Percentiles rank a stretch among this genome's conserved stretches.
Conservation (phyloP, 306 rosid genomes). For the Boehmeria nivea region DNA sequence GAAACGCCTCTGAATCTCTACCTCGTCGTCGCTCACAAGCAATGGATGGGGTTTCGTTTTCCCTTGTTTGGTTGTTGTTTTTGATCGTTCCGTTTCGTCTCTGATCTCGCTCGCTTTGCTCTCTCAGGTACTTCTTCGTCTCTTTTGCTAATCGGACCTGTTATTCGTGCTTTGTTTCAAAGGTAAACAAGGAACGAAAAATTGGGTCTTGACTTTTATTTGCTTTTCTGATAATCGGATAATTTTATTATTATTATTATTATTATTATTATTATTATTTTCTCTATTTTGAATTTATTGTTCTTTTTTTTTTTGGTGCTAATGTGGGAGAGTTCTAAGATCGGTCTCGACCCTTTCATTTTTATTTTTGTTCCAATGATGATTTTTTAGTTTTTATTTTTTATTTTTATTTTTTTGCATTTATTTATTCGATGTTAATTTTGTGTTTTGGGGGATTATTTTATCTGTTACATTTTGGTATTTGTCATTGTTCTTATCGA, state of each 20-base stretch:
- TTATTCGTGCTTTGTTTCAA: not conserved
- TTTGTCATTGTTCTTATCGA: slow-evolving; percentile 5
- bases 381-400: slow-evolving; percentile 2
- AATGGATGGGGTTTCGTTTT: slow-evolving; percentile 7
- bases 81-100: slow-evolving; percentile 23
- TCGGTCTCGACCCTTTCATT: too few relatives aligned
- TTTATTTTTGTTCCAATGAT: not conserved
- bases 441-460: not conserved
- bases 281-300: too few relatives aligned
- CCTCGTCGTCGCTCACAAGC: slow-evolving; percentile 2
- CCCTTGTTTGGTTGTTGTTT: slow-evolving; percentile 7
- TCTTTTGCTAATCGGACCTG: not conserved
- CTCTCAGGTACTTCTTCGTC: slow-evolving; percentile 29
- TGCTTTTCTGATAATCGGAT: too few relatives aligned
- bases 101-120: slow-evolving; percentile 27
- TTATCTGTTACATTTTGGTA: not conserved
- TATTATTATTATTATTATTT: too few relatives aligned
- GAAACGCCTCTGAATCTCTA: slow-evolving; percentile 10
- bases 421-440: not conserved
- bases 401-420: not conserved
- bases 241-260: too few relatives aligned
- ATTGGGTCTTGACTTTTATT: too few relatives aligned
- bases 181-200: not conserved
- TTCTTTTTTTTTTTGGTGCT: too few relatives aligned
- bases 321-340: too few relatives aligned